Evolutionary conservation across 2,329 filamentous ascomycete species (phyloP), one percentile per base, ranked within the genome.

Genomic region (Clarireedia paspali): DNA sequence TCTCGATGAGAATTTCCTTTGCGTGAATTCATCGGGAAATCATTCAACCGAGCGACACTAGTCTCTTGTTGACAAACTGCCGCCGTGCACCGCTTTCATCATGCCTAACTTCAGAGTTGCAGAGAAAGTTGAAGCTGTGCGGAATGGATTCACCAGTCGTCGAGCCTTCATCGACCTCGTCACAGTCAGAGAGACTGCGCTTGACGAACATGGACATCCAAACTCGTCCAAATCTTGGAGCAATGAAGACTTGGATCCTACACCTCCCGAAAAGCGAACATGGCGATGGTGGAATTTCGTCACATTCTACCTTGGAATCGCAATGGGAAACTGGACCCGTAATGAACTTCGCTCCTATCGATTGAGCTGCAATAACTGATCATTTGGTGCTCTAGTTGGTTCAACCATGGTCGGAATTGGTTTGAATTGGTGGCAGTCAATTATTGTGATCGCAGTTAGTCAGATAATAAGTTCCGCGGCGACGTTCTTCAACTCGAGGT

Each of bases 401-500:
- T 67, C 66, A 51, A 70, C 66, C 17, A 70, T 73, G 70, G 62
- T 73, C 49, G 73, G 72, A 17, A 71, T 74, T 47, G 73, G 73
- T 4, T 64, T 75, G 44, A 74, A 71, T 60, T 76, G 73, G 73
- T 75, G 73, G 72, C 70, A 74, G 61, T 60, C 68, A 26, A 73
- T 74, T 50, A 42, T 76, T 9, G 72, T 74, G 45, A 75, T 75
- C 58, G 75, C 76, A 59, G 65, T 71, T 39, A 72, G 70, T 36
- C 72, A 74, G 57, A 30, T 71, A 49, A 73, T 76, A 59, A 70
- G 67, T 6, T 73, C 71, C 10, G 61, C 74, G 42, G 72, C 72
- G 47, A 74, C 74, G 69, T 70, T 71, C 54, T 72, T 75, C 66
- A 76, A 76, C 64, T 72, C 71, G 15, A 68, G 73, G 45, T 71